Evolutionary conservation across 2,329 filamentous ascomycete species (phyloP).

Genomic region (Colletotrichum eleusines): DNA sequence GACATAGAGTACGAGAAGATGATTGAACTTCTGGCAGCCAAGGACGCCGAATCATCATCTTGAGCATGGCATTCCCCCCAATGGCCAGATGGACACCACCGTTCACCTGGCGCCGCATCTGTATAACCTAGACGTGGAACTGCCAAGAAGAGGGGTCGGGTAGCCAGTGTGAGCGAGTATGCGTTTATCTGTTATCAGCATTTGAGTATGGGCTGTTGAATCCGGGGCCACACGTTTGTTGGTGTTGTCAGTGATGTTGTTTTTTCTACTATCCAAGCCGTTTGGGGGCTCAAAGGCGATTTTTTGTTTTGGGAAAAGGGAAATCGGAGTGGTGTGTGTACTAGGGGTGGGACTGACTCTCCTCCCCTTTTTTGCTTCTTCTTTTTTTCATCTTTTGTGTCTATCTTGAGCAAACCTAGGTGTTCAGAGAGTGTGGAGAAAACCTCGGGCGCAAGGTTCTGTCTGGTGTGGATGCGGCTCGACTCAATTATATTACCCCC

Average conservation of each 20-base stretch:
- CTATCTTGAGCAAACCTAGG: slow-evolving; percentile 10
- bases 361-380: background rate
- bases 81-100: slow-evolving; percentile 3
- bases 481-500: slow-evolving; percentile 1
- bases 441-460: slow-evolving; percentile 2
- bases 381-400: background rate
- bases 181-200: slow-evolving; percentile 10
- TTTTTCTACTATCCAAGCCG: slow-evolving; percentile 7
- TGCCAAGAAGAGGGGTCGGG: background rate
- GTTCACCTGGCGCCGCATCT: slow-evolving; percentile 1
- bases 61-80: background rate
- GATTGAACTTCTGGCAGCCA: slow-evolving; percentile 38
- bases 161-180: background rate
- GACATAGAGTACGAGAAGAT: slow-evolving; percentile 42
- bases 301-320: slow-evolving; percentile 17
- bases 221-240: background rate
- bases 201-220: background rate
- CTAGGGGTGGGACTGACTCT: background rate
- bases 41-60: slow-evolving; percentile 33
- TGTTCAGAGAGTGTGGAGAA: slow-evolving; percentile 28
- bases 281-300: background rate
- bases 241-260: slow-evolving; percentile 12
- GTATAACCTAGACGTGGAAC: slow-evolving; percentile 21
- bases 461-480: slow-evolving; percentile 11
- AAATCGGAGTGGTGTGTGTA: slow-evolving; percentile 21